A percentile compares a stretch with the other conserved stretches of the same genome.
phyloP scores from a whole-genome alignment of 371 early-diverging fungal genomes.

The Mortierella sp. region DNA sequence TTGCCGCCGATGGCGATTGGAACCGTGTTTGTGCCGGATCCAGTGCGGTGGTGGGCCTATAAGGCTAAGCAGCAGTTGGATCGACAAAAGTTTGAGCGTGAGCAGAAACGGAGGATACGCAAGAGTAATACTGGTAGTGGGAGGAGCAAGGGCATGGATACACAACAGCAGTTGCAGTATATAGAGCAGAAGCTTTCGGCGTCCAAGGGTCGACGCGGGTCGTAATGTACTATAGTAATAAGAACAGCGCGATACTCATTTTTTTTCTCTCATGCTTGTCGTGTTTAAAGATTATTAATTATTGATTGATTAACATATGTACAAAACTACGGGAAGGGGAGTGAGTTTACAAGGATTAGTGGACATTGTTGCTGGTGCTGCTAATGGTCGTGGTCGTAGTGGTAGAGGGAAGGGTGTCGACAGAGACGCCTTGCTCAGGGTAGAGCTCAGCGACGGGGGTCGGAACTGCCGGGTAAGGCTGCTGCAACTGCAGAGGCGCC shows the following conservation, averaged over 20 bases:
- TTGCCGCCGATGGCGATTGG: slow-evolving; percentile 58
- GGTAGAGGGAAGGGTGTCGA: background rate
- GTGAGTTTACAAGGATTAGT: background rate
- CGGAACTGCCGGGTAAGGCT: background rate
- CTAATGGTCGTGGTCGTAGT: background rate
- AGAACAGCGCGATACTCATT: background rate
- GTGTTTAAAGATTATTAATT: no score
- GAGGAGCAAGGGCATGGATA: background rate
- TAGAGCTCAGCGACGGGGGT: background rate
- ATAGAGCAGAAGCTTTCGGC: background rate
- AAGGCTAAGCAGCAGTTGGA: slow-evolving; percentile 48
- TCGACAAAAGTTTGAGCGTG: slow-evolving; percentile 35
- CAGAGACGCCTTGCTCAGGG: background rate
- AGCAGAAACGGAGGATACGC: slow-evolving; percentile 18
- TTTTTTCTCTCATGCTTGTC: no score
- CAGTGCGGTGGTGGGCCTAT: slow-evolving; percentile 58
- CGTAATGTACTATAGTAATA: background rate
- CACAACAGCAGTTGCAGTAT: slow-evolving; percentile 4
- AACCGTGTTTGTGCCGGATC: slow-evolving; percentile 56
- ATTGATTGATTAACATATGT: background rate
- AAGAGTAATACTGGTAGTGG: background rate
- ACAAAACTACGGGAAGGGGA: background rate
- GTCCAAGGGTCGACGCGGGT: slow-evolving; percentile 22
- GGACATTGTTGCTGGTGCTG: background rate
- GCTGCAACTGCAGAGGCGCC: background rate